Evolutionary conservation across 495 filamentous ascomycete species (phyloP).

Genomic region (Bathelium albidoporum): DNA sequence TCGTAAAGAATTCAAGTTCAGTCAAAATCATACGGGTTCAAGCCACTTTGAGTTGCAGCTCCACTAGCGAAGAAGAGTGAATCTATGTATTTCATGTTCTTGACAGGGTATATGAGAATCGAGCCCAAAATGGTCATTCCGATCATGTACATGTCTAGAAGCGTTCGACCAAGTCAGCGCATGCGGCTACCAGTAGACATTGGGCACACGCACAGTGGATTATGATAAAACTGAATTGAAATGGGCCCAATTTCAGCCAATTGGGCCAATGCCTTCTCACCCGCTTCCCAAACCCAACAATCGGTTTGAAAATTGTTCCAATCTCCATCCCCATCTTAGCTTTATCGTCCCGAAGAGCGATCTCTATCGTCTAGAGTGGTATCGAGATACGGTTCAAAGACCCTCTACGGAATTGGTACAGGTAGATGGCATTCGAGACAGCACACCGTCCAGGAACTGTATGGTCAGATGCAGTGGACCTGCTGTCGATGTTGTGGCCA

Average conservation of each 20-base stretch:
- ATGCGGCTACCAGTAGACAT: not conserved
- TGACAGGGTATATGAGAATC: constrained; percentile 58
- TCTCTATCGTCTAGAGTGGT: not conserved
- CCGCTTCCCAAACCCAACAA: not conserved
- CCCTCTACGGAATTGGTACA: not conserved
- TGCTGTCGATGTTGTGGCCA: not conserved
- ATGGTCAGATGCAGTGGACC: not conserved
- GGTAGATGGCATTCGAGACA: no score
- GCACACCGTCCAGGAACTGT: no score
- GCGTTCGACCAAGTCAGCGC: not conserved
- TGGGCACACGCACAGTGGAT: not conserved
- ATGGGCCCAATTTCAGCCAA: not conserved
- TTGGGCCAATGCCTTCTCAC: not conserved
- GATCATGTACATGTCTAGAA: constrained; percentile 60
- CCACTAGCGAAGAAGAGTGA: constrained; percentile 77
- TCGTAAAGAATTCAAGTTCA: not conserved
- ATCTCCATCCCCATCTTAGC: not conserved
- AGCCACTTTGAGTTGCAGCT: constrained; percentile 76
- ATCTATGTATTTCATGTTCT: constrained; percentile 67
- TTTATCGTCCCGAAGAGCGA: not conserved
- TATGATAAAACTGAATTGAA: not conserved
- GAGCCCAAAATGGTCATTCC: constrained; percentile 58
- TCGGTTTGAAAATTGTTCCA: not conserved
- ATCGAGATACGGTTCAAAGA: not conserved
- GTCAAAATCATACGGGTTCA: constrained; percentile 55